Base-by-base conservation (phyloP, 495 filamentous ascomycete genomes). In the Daldinia grandis region DNA sequence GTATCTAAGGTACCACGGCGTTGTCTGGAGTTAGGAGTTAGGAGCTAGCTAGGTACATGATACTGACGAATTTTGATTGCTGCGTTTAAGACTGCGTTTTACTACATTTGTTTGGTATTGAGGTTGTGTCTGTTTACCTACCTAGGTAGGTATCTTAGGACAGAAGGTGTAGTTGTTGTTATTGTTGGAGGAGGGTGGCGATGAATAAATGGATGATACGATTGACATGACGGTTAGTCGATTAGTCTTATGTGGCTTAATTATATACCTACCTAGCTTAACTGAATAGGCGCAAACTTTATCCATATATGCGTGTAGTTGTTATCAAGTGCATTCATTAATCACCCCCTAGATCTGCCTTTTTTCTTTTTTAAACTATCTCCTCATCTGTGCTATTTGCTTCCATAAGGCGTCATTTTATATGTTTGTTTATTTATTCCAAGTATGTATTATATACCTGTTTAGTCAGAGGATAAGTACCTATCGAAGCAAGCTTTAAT, bases 401-500 rank as follows among this genome's bases (percentile, higher is more conserved):
- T n/a, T n/a, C n/a, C n/a, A n/a, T n/a, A n/a, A n/a, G n/a, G n/a
- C n/a, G n/a, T n/a, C n/a, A n/a, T n/a, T n/a, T n/a, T n/a, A n/a
- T n/a, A n/a, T n/a, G n/a, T n/a, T n/a, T n/a, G n/a, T n/a, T n/a
- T n/a, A n/a, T n/a, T n/a, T n/a, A n/a, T n/a, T n/a, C n/a, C n/a
- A n/a, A n/a, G n/a, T n/a, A n/a, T n/a, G n/a, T n/a, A n/a, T n/a
- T n/a, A n/a, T n/a, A n/a, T n/a, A n/a, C n/a, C n/a, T n/a, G n/a
- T n/a, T n/a, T n/a, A n/a, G n/a, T n/a, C n/a, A n/a, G n/a, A n/a
- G n/a, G n/a, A n/a, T n/a, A n/a, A n/a, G n/a, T n/a, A n/a, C n/a
- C n/a, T n/a, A n/a, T n/a, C n/a, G n/a, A 15, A 44, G 14, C 17
- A 28, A 30, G 35, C 10, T 12, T 27, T 33, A 73, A 78, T 57